Evolutionary conservation across 78 protist species (phyloP).

Genomic region (Dictyostelium capitatum): DNA sequence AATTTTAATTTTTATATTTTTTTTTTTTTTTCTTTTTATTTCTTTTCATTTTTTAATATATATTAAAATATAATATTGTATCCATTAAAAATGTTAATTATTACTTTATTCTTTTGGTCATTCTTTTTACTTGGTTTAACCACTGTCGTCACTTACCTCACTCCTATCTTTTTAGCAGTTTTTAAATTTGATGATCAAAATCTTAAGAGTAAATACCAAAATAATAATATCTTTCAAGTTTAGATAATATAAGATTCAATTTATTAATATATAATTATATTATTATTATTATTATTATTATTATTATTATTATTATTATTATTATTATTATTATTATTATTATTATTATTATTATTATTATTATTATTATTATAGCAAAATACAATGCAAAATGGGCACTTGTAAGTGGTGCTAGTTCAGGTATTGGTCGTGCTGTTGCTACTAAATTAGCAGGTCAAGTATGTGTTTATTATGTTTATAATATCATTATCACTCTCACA

Average conservation of each 20-base stretch:
- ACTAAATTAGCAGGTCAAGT: conserved; percentile 33
- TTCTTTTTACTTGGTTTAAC: conserved; percentile 35
- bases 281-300: conserved; percentile 36
- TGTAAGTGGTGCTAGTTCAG: conserved; percentile 61
- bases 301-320: background rate
- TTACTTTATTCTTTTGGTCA: conserved; percentile 43
- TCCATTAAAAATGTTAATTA: background rate
- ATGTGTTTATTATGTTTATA: background rate
- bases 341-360: conserved; percentile 18
- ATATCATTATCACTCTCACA: background rate
- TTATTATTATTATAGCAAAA: conserved; percentile 12
- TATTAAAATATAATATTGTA: background rate
- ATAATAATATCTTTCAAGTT: too few relatives aligned
- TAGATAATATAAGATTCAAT: too few relatives aligned
- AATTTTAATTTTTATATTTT: too few relatives aligned
- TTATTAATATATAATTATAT: too few relatives aligned
- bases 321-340: conserved; percentile 6
- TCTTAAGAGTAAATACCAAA: too few relatives aligned
- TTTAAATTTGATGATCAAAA: conserved; percentile 65
- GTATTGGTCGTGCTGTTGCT: conserved; percentile 76
- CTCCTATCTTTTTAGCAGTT: conserved; percentile 62
- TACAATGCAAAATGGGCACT: conserved; percentile 84
- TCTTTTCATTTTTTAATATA: conserved; percentile 6
- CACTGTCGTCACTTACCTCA: conserved; percentile 21
- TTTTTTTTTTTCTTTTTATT: conserved; percentile 18